Evolutionary conservation across 768 basidiomycete genomes (phyloP).

Genomic region (Suillus hirtellus): DNA sequence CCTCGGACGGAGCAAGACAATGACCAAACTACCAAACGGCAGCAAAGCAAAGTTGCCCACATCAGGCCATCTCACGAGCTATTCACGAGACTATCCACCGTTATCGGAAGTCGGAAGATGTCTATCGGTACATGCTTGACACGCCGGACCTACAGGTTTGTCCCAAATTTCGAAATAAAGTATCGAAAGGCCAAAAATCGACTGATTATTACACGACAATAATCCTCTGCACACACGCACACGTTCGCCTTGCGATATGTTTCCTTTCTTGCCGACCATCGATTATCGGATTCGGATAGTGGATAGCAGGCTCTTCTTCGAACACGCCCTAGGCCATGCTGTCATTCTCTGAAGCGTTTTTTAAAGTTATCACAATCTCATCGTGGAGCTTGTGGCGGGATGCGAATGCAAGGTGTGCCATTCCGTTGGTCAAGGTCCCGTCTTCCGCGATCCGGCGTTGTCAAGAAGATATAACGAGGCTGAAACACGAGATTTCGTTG

Average conservation of each 20-base stretch:
- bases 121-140: background rate
- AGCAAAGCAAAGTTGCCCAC: background rate
- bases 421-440: background rate
- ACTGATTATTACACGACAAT: background rate
- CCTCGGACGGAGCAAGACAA: constrained; percentile 3
- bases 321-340: constrained; percentile 5
- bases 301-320: constrained; percentile 2
- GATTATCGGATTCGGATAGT: constrained; percentile 6
- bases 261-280: constrained; percentile 6
- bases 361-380: constrained; percentile 10
- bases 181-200: background rate
- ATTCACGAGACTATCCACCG: background rate
- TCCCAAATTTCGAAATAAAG: background rate
- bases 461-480: background rate
- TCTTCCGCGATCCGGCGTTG: constrained; percentile 2
- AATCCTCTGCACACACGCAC: background rate
- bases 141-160: background rate
- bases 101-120: background rate
- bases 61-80: background rate
- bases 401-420: background rate
- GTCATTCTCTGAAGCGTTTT: background rate
- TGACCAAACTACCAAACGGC: background rate
- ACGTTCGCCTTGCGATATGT: background rate
- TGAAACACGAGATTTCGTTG: background rate
- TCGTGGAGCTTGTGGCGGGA: constrained; percentile 1